Percentiles rank a stretch among this genome's conserved stretches.
Conservation (phyloP, 108 stramenopile species). For the Cyclotella sp. region DNA sequence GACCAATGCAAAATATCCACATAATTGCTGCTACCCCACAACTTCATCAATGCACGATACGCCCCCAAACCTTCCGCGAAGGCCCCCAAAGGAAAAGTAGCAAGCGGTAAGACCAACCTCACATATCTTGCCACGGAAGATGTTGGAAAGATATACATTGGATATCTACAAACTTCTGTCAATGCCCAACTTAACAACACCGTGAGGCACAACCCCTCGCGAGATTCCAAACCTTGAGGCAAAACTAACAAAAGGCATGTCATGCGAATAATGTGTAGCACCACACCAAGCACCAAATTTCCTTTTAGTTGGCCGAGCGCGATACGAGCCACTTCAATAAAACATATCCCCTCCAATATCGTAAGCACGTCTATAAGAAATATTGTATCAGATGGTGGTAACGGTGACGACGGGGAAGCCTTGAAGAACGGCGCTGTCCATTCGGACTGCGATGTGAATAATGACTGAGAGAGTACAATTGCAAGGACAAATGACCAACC, state of each 20-base stretch:
- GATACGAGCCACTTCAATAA: conserved; percentile 58
- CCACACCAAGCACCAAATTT: conserved; percentile 48
- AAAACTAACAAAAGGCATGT: conserved; percentile 39
- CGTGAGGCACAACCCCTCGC: conserved; percentile 2
- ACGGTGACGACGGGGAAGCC: neutral
- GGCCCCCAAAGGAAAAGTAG: conserved; percentile 57
- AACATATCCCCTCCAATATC: conserved; percentile 55
- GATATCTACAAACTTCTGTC: conserved; percentile 61
- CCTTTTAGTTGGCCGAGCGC: conserved; percentile 54
- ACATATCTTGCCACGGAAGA: conserved; percentile 33
- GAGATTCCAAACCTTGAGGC: conserved; percentile 12
- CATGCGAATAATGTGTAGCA: conserved; percentile 56
- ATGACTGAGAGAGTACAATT: conserved; percentile 18
- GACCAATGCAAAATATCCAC: conserved; percentile 13
- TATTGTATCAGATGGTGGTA: conserved; percentile 2
- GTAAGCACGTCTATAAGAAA: conserved; percentile 18
- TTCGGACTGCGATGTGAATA: conserved; percentile 1
- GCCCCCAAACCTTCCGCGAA: conserved; percentile 52
- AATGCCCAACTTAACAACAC: conserved; percentile 51
- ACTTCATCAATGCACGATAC: conserved; percentile 30
- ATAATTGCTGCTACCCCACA: neutral
- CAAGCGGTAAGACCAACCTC: conserved; percentile 49
- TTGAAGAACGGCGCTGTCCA: conserved; percentile 17
- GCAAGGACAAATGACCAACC: conserved; percentile 39
- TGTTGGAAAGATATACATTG: conserved; percentile 62